Conservation (phyloP, 441 rosid species). For the Theobroma grandiflorum region DNA sequence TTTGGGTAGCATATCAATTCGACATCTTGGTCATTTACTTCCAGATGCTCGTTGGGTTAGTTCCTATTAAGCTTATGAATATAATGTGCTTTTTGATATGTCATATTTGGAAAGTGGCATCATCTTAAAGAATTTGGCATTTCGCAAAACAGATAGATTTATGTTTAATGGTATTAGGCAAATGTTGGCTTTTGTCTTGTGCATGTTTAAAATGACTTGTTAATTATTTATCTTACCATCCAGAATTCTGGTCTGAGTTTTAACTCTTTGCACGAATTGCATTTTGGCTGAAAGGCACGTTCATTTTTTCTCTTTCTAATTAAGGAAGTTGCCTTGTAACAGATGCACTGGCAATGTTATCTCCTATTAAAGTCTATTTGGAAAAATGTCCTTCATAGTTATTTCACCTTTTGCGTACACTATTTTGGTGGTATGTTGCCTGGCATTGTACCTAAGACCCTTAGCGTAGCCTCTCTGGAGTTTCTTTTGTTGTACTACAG, state of each 20-base stretch:
- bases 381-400: too few species aligned
- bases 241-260: background rate
- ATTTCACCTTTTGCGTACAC: too few species aligned
- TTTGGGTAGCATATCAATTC: slow-evolving; percentile 63
- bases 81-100: background rate
- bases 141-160: background rate
- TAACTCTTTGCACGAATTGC: too few species aligned
- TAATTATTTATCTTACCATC: background rate
- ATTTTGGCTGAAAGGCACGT: too few species aligned
- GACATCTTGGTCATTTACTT: slow-evolving; percentile 83
- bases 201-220: background rate
- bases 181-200: background rate
- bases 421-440: too few species aligned
- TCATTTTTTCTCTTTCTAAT: too few species aligned
- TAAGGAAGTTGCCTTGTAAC: too few species aligned
- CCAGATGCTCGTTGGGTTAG: slow-evolving; percentile 90
- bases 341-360: too few species aligned
- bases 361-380: too few species aligned
- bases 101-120: background rate
- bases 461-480: too few species aligned
- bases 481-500: slow-evolving; percentile 15
- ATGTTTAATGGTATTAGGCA: background rate
- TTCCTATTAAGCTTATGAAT: slow-evolving; percentile 6
- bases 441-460: too few species aligned
- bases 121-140: background rate